Evolutionary conservation across 805 yeast species (phyloP), one percentile per base, ranked within the genome.

Genomic region (Lipomyces oligophaga): DNA sequence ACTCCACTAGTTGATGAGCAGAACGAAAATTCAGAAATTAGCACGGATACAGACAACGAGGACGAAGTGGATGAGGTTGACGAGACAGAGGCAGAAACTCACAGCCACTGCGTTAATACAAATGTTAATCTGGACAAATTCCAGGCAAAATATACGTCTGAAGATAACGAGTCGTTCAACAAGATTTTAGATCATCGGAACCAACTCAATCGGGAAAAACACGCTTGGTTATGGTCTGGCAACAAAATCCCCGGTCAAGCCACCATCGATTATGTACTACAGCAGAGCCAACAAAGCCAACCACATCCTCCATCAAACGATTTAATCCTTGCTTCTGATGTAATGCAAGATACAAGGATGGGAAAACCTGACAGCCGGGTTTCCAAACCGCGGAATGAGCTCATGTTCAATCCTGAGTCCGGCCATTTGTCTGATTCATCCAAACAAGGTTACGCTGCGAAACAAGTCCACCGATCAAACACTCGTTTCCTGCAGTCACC

Each of bases 161-260:
- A 62, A 37, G 66, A 62, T 35, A 62, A 62, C 40, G 61, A 52
- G 16, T 60, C 63, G 20, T 61, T 61, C 37, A 51, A 54, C 26
- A 35, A 47, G 16, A 41, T 61, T 5, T 41, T 62, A 15, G 64
- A 60, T 19, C 36, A 41, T 24, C 48, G 55, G 21, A 55, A 55
- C 19, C 49, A 48, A 8, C 18, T 33, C 19, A 58, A 50, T 22
- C 36, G 60, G 15, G 49, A 48, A 18, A 46, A 46, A 28, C 43
- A 52, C 28, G 25, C 53, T 11, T 59, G 63, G 63, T 38, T 55
- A 6, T 59, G 60, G 60, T 46, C 40, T 19, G 44, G 45, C 3
- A 51, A 47, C 20, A 45, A 34, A 10, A 33, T 49, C 3, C 34
- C 31, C n/a, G 50, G 50, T n/a, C 21, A 19, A 19, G 26, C 49